phyloP scores from a whole-genome alignment of 2,329 filamentous ascomycete species.

The Ceratocystis harringtonii region DNA sequence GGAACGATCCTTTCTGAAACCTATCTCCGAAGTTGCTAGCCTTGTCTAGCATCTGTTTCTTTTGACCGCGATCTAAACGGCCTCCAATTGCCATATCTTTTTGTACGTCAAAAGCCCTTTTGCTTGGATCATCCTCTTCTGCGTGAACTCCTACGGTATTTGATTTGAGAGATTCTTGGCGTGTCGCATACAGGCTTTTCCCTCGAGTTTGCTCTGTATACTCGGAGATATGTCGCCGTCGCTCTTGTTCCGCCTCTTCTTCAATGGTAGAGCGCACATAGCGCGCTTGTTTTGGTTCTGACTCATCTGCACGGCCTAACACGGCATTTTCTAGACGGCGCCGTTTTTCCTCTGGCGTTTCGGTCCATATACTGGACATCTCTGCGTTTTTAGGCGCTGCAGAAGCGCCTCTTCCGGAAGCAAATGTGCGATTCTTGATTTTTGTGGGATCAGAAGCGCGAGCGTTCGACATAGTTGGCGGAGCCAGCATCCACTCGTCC shows the following conservation, averaged over 20 bases:
- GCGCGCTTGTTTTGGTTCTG: conserved; percentile 22
- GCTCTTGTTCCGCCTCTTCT: conserved; percentile 45
- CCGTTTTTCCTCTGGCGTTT: conserved; percentile 78
- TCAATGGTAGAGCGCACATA: conserved; percentile 22
- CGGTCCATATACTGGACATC: conserved; percentile 68
- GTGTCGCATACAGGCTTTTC: conserved; percentile 45
- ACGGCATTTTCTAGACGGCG: conserved; percentile 68
- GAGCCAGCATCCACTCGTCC: conserved; percentile 74
- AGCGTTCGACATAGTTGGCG: conserved; percentile 41
- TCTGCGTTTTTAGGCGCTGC: conserved; percentile 19
- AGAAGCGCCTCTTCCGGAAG: conserved; percentile 39
- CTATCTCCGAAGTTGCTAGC: conserved; percentile 68
- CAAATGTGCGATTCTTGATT: conserved; percentile 67
- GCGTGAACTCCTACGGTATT: conserved; percentile 25
- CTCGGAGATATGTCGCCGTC: conserved; percentile 32
- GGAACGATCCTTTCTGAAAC: conserved; percentile 60
- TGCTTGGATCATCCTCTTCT: conserved; percentile 81
- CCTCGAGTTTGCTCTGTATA: conserved; percentile 40
- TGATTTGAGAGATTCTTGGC: conserved; percentile 26
- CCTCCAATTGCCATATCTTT: conserved; percentile 79
- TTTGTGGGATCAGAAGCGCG: conserved; percentile 67
- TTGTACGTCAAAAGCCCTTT: conserved; percentile 73
- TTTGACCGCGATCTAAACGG: conserved; percentile 56
- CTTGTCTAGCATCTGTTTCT: conserved; percentile 62
- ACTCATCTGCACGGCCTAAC: conserved; percentile 48